Conservation (phyloP, 2,329 filamentous ascomycete species). For the Chaetothyriales sp. region DNA sequence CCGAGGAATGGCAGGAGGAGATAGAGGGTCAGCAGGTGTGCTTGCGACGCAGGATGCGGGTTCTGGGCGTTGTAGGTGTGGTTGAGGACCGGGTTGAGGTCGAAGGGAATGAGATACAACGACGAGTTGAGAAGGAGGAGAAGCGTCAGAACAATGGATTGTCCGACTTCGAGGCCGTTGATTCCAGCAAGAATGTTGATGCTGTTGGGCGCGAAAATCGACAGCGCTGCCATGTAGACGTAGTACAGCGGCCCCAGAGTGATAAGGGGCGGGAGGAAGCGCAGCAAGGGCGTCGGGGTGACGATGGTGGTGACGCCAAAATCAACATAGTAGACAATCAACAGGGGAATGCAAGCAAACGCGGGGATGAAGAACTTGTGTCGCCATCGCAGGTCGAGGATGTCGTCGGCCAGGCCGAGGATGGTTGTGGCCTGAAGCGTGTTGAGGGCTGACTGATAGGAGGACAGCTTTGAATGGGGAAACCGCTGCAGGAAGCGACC, state of each 20-base stretch:
- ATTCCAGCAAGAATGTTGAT: conserved; percentile 99
- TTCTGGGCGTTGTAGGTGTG: conserved; percentile 42
- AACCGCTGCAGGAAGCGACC: conserved; percentile 82
- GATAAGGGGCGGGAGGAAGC: conserved; percentile 66
- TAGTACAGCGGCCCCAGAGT: conserved; percentile 80
- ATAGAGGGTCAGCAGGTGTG: conserved; percentile 90
- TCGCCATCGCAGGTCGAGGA: conserved; percentile 96
- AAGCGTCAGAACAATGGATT: conserved; percentile 77
- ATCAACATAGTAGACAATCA: conserved; percentile 96
- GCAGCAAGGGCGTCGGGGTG: conserved; percentile 42
- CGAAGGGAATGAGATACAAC: conserved; percentile 59
- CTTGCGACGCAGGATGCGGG: conserved; percentile 86
- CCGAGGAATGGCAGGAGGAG: conserved; percentile 87
- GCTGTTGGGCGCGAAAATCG: conserved; percentile 95
- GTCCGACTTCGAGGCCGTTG: conserved; percentile 91
- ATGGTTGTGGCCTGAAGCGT: conserved; percentile 82
- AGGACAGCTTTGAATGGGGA: conserved; percentile 90
- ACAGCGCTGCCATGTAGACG: conserved; percentile 85
- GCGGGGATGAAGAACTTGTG: conserved; percentile 98
- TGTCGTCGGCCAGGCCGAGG: conserved; percentile 83
- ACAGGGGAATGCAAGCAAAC: conserved; percentile 79
- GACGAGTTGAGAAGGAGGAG: conserved; percentile 75
- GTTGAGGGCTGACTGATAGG: conserved; percentile 84
- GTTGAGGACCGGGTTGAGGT: conserved; percentile 15
- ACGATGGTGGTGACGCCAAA: conserved; percentile 95